Evolutionary conservation across 2,329 filamentous ascomycete genomes (phyloP).

Genomic region (Bipolaris cookei): DNA sequence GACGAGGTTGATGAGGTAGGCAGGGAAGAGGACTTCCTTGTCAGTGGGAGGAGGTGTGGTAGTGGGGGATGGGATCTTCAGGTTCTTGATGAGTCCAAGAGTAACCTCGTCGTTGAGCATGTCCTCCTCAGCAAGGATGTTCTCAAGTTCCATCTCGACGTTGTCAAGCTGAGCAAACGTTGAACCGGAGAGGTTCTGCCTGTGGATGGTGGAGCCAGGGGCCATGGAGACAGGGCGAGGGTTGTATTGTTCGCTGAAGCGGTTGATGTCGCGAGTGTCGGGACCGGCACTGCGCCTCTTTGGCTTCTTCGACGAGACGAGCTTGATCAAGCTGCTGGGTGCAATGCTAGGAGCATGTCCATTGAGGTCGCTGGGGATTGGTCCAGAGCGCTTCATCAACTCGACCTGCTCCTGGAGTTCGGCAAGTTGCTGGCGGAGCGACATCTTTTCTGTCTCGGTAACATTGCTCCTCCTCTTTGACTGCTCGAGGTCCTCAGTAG

Average conservation of each 20-base stretch:
- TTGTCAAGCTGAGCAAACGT: conserved; percentile 85
- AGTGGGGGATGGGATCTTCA: conserved; percentile 92
- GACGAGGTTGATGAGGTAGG: conserved; percentile 97
- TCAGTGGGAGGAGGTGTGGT: conserved; percentile 89
- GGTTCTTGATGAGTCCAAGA: conserved; percentile 91
- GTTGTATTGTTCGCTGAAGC: conserved; percentile 91
- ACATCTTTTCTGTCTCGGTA: conserved; percentile 84
- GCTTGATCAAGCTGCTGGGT: conserved; percentile 85
- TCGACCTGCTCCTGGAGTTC: conserved; percentile 94
- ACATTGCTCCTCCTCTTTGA: conserved; percentile 76
- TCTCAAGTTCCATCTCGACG: conserved; percentile 93
- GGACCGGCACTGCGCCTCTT: conserved; percentile 91
- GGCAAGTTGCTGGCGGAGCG: conserved; percentile 83
- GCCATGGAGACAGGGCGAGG: conserved; percentile 97
- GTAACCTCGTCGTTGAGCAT: conserved; percentile 96
- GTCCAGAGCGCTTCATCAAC: conserved; percentile 77
- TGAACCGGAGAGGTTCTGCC: conserved; percentile 74
- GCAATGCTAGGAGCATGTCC: conserved; percentile 58
- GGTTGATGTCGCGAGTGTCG: conserved; percentile 82
- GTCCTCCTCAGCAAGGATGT: conserved; percentile 91
- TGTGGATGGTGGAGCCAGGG: conserved; percentile 67
- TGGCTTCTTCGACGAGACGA: conserved; percentile 95
- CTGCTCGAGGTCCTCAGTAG: conserved; percentile 80
- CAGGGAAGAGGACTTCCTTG: conserved; percentile 98
- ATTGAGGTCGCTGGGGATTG: conserved; percentile 74